These are phyloP conservation scores for Periglandula ipomoeae DNA, from an alignment of 2,329 filamentous ascomycete species.

Conservation along the genomic window DNA sequence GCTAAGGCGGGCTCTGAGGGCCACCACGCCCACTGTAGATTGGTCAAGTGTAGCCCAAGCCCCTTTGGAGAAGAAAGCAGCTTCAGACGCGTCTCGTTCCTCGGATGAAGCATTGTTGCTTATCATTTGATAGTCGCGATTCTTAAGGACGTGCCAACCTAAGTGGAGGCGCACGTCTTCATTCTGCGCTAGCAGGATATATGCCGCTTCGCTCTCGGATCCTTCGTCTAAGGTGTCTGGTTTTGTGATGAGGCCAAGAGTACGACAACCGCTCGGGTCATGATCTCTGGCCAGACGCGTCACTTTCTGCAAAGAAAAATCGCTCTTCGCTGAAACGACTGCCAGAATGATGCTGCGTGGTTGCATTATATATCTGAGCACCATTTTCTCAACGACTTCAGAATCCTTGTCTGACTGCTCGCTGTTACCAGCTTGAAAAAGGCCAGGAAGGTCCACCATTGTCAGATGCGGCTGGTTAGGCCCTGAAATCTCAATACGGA, in stretches of 20 bases:
- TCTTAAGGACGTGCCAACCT: constrained; percentile 45
- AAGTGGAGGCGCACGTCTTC: constrained; percentile 36
- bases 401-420: constrained; percentile 34
- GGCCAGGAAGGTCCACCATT: constrained; percentile 48
- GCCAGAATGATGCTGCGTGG: constrained; percentile 50
- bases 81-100: constrained; percentile 30
- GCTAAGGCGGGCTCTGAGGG: constrained; percentile 40
- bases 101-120: constrained; percentile 17
- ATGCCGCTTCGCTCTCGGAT: constrained; percentile 30
- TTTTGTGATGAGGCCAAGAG: constrained; percentile 49
- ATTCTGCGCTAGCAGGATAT: constrained; percentile 34
- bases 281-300: constrained; percentile 29
- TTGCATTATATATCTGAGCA: constrained; percentile 47
- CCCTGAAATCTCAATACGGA: constrained; percentile 38
- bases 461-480: constrained; percentile 43
- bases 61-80: constrained; percentile 32
- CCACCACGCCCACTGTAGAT: constrained; percentile 34
- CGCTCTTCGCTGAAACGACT: constrained; percentile 44
- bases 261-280: constrained; percentile 27
- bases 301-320: constrained; percentile 50
- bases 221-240: constrained; percentile 29
- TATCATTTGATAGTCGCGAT: constrained; percentile 28
- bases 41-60: constrained; percentile 27
- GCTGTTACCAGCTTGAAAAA: constrained; percentile 38
- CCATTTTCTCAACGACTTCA: constrained; percentile 34